Base-by-base conservation (phyloP, 1,284 basidiomycete species). In the Tremellales sp. region DNA sequence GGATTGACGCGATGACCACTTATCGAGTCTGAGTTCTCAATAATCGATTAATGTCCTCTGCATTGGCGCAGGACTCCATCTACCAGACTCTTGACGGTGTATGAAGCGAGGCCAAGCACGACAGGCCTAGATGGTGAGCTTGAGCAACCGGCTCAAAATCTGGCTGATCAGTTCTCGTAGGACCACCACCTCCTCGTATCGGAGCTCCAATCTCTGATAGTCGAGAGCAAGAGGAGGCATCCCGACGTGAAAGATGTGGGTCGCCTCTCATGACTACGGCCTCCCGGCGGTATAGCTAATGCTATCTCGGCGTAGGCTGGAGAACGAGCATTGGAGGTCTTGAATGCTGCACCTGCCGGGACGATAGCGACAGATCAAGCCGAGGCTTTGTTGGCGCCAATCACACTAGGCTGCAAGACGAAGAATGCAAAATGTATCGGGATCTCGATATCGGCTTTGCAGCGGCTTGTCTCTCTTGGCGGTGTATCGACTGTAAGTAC, bases 401-500 rank as follows among this genome's bases (percentile, higher is more conserved):
- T 98, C 3, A 88, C 93, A 63, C 88, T 95, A 79, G 92, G 90
- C 41, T 94, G 92, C 67, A 83, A 85, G 37, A 95, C 91, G 9
- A 90, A 87, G 74, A 88, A 92, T 56, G 82, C 87, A 3, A 97
- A 97, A 78, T 87, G 97, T 40, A 85, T 97, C 42, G 86, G 86
- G 1, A 89, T 97, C 56, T 88, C 87, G 9, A 80, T 97, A 3
- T 86, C 89, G 24, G 88, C 90, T 1, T 78, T 98, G 28, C 93
- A 97, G 68, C 82, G 95, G 29, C 79, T 97, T 49, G 89, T 97
- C 43, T 79, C 86, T 1, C 80, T 94, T 54, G 84, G 84, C 64
- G 88, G 87, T 12, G 86, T 95, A 1, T 87, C 90, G 0, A 56
- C 68, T 26, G 75, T 75, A 35, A 47, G 72, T 57, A 14, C 4